Base-by-base conservation (phyloP, 805 yeast genomes). In the Cephaloascus fragrans region DNA sequence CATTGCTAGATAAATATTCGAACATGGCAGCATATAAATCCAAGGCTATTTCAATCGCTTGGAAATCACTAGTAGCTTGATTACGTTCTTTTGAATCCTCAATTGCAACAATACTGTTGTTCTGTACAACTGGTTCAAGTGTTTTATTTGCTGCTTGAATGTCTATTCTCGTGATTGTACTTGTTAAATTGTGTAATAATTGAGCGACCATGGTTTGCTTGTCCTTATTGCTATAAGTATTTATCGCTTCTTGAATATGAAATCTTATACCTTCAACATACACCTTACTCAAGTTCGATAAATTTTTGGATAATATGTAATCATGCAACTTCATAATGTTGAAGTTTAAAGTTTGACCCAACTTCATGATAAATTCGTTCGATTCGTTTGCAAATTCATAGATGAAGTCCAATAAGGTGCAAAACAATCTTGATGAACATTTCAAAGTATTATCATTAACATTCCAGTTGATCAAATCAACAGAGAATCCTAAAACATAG, bases 21-120 rank as follows among this genome's bases (percentile, higher is more conserved):
- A 83, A 71, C 4, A 80, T 64, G 1, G 89, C 83, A 1, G 96
- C 77, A 18, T 86, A 64, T 26, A 90, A 56, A 55, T 90, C 97
- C 18, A 89, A 59, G 0, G 83, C 67, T 1, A 81, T 68, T 48
- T 86, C 95, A 18, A 83, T 61, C 3, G 83, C 69, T 45, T 80
- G 80, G 37, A 83, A 57, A 37, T 73, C 69, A 34, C 69, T 59
- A 45, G 72, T 70, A 3, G 83, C 75, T 12, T 51, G 52, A 5
- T 58, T 51, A 40, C 72, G 67, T 34, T 61, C 64, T 19, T 63
- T 64, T 3, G 69, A 55, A 33, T 59, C 61, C 19, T 59, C 56
- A 35, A 57, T 62, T 9, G 62, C 43, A 18, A 44, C 41, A 26
- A 57, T 55, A 9, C 62, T 54, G 18, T 72, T 65, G 33, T 69